Evolutionary conservation across 2,329 filamentous ascomycete species (phyloP).

Genomic region (Truncatella angustata): DNA sequence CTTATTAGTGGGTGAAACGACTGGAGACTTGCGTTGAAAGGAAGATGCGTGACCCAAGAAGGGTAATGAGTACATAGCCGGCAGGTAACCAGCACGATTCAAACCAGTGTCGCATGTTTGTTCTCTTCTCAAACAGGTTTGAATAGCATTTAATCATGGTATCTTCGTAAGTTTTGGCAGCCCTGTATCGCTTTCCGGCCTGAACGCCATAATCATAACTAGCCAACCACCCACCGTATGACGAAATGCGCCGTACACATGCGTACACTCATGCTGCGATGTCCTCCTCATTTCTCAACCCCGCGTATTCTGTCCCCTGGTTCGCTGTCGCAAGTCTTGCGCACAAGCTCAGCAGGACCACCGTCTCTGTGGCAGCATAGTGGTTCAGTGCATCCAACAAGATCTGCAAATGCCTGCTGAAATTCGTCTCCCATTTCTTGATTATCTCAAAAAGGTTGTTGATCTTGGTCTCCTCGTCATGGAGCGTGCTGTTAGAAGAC

Average conservation of each 20-base stretch:
- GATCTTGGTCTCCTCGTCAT: conserved; percentile 51
- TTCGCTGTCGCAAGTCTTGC: conserved; percentile 79
- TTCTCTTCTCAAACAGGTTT: neutral
- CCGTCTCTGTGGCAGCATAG: conserved; percentile 95
- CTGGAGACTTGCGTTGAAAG: too few species aligned
- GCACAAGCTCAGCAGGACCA: conserved; percentile 85
- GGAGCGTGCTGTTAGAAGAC: conserved; percentile 34
- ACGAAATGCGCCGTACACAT: neutral
- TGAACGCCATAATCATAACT: conserved; percentile 7
- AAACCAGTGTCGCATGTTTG: too few species aligned
- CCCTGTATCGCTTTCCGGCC: neutral
- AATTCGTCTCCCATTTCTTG: conserved; percentile 89
- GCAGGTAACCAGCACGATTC: too few species aligned
- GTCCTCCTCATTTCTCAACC: conserved; percentile 59
- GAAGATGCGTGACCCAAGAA: too few species aligned
- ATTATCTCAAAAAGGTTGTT: conserved; percentile 83
- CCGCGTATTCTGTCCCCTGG: conserved; percentile 68
- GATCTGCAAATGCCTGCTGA: conserved; percentile 88
- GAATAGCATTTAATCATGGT: conserved; percentile 3
- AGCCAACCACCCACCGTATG: too few species aligned
- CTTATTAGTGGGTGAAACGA: too few species aligned
- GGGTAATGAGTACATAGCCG: too few species aligned
- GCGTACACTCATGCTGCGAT: conserved; percentile 16
- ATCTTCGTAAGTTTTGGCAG: neutral
- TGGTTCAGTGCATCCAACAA: conserved; percentile 94